Percentiles rank a stretch among this genome's conserved stretches.
phyloP scores from a whole-genome alignment of 257 asterid species.

The Eustoma russellianum region DNA sequence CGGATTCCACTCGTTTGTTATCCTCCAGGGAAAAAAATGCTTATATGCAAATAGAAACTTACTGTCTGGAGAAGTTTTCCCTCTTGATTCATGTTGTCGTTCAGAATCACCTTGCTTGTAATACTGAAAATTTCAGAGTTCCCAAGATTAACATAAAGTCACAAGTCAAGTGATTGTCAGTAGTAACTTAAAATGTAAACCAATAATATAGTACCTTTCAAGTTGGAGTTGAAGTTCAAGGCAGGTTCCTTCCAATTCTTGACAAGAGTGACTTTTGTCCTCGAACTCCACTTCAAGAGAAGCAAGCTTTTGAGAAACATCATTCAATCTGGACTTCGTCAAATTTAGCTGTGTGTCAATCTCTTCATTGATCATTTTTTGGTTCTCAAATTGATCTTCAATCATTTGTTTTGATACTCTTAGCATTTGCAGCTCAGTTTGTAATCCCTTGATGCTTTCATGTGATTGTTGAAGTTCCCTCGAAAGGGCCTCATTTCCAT shows the following conservation, averaged over 20 bases:
- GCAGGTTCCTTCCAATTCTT: slow-evolving; percentile 67
- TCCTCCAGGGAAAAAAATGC: neutral
- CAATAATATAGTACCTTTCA: slow-evolving; percentile 42
- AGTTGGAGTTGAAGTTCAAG: slow-evolving; percentile 86
- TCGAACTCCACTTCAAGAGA: slow-evolving; percentile 68
- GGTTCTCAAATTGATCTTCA: slow-evolving; percentile 59
- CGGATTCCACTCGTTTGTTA: neutral
- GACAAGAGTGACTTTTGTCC: slow-evolving; percentile 46
- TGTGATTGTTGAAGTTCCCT: slow-evolving; percentile 26
- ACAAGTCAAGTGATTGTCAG: neutral
- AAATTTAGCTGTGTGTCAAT: slow-evolving; percentile 59
- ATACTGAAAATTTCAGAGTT: slow-evolving; percentile 23
- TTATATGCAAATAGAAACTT: slow-evolving; percentile 20
- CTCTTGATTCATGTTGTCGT: slow-evolving; percentile 31
- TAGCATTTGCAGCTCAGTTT: slow-evolving; percentile 28
- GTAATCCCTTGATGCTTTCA: slow-evolving; percentile 17
- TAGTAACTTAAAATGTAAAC: neutral
- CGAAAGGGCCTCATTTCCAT: slow-evolving; percentile 19
- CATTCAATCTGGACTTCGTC: slow-evolving; percentile 34
- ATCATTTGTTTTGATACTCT: slow-evolving; percentile 36
- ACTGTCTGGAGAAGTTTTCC: slow-evolving; percentile 46
- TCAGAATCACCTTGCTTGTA: slow-evolving; percentile 20
- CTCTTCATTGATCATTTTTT: slow-evolving; percentile 57
- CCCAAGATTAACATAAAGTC: neutral
- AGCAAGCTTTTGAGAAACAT: slow-evolving; percentile 42